A percentile compares a stretch with the other conserved stretches of the same genome.
Conservation (phyloP, 2,329 filamentous ascomycete species). For the Trichoderma aggressivum region DNA sequence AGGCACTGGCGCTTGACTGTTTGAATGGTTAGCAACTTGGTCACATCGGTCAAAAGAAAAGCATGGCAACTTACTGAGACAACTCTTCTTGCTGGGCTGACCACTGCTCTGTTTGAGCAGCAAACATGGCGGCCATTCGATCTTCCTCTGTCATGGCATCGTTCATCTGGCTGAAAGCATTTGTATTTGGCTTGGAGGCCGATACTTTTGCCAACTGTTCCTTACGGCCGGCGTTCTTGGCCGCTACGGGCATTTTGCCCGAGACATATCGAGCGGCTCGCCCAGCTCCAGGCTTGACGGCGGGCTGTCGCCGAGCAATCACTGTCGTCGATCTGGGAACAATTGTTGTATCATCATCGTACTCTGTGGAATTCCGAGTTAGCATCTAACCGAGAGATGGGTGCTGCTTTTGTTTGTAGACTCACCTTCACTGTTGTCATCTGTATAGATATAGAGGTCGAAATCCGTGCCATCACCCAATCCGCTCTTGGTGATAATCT, state of each 20-base stretch:
- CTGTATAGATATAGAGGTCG: conserved; percentile 89
- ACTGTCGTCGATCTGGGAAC: conserved; percentile 94
- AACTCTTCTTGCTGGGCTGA: conserved; percentile 89
- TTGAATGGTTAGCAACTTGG: conserved; percentile 31
- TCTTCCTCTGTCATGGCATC: conserved; percentile 89
- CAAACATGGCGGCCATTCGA: conserved; percentile 88
- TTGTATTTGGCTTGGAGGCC: conserved; percentile 53
- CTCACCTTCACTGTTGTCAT: conserved; percentile 87
- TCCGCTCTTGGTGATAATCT: conserved; percentile 92
- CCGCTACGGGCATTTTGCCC: conserved; percentile 87
- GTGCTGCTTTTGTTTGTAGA: conserved; percentile 11
- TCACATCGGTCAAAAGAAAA: background rate
- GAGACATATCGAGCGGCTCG: conserved; percentile 92
- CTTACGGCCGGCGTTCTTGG: conserved; percentile 72
- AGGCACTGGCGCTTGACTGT: conserved; percentile 57
- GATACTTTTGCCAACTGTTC: conserved; percentile 59
- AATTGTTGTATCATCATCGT: conserved; percentile 96
- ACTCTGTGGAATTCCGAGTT: conserved; percentile 58
- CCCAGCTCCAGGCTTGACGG: conserved; percentile 79
- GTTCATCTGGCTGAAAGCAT: conserved; percentile 63
- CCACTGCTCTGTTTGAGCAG: conserved; percentile 87
- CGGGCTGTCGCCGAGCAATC: conserved; percentile 80
- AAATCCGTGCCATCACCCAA: conserved; percentile 96
- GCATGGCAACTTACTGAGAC: conserved; percentile 60
- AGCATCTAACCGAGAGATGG: conserved; percentile 21